These are phyloP conservation scores for Boletus subluridellus DNA, from an alignment of 1,284 basidiomycete genomes.

Conservation along the genomic window DNA sequence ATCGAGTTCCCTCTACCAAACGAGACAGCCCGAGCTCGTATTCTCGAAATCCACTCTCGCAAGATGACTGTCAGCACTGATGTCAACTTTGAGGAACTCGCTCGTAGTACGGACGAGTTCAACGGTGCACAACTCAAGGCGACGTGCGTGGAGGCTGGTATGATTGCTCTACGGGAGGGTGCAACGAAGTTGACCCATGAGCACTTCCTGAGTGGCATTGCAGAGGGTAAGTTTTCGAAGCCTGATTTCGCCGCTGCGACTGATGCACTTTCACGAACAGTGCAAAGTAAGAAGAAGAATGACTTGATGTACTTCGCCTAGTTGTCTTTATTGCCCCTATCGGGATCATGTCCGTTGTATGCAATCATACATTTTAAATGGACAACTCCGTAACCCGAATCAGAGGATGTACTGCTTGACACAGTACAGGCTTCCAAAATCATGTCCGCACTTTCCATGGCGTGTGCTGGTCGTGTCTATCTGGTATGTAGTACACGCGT, in stretches of 20 bases:
- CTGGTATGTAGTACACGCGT: background rate
- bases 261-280: slow-evolving; percentile 40
- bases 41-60: slow-evolving; percentile 92
- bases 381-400: background rate
- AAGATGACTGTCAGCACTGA: slow-evolving; percentile 89
- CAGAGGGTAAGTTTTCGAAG: slow-evolving; percentile 63
- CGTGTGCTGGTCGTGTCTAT: background rate
- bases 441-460: no score
- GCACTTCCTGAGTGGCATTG: slow-evolving; percentile 90
- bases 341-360: slow-evolving; percentile 1
- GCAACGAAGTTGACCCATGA: slow-evolving; percentile 88
- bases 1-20: slow-evolving; percentile 96
- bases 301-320: slow-evolving; percentile 86
- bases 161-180: slow-evolving; percentile 95
- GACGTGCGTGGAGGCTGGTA: slow-evolving; percentile 95
- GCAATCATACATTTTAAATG: slow-evolving; percentile 6
- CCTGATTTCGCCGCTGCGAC: slow-evolving; percentile 13
- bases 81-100: slow-evolving; percentile 88
- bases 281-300: slow-evolving; percentile 97
- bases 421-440: background rate
- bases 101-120: slow-evolving; percentile 93
- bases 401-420: background rate
- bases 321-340: background rate
- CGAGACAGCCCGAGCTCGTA: slow-evolving; percentile 92
- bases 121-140: slow-evolving; percentile 95